Evolutionary conservation across 352 stramenopile species (phyloP).

Genomic region (Globisporangium paroecandrum): DNA sequence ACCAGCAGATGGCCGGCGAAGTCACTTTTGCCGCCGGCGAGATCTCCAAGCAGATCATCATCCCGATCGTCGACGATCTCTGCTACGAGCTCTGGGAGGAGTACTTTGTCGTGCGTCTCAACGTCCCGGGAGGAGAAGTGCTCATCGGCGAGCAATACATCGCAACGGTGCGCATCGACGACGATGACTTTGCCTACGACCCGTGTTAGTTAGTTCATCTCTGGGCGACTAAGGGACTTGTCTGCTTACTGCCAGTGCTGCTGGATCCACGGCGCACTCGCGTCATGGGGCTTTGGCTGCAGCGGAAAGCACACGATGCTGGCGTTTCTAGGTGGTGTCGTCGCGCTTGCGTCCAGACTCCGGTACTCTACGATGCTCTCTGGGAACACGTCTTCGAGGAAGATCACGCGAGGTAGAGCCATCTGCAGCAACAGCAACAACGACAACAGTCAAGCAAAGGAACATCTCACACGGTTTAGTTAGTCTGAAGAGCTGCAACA

Average conservation of each 20-base stretch:
- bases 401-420: constrained; percentile 26
- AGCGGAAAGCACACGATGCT: constrained; percentile 82
- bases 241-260: constrained; percentile 32
- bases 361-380: constrained; percentile 73
- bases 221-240: neutral
- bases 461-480: neutral
- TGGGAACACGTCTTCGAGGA: constrained; percentile 44
- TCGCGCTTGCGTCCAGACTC: constrained; percentile 26
- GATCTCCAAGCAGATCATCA: constrained; percentile 79
- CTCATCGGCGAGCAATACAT: constrained; percentile 90
- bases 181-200: constrained; percentile 85
- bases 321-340: constrained; percentile 23
- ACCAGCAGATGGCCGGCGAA: constrained; percentile 76
- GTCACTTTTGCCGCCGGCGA: constrained; percentile 89
- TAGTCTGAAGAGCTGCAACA: neutral
- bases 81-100: constrained; percentile 88
- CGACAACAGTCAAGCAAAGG: neutral
- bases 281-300: constrained; percentile 68
- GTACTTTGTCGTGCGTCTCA: constrained; percentile 90
- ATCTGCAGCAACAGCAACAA: constrained; percentile 25
- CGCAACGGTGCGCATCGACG: constrained; percentile 89
- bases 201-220: constrained; percentile 30
- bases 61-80: constrained; percentile 93
- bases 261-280: constrained; percentile 41
- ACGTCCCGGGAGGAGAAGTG: constrained; percentile 86